phyloP scores from a whole-genome alignment of 2,329 filamentous ascomycete species.

The Colletotrichum sp. region DNA sequence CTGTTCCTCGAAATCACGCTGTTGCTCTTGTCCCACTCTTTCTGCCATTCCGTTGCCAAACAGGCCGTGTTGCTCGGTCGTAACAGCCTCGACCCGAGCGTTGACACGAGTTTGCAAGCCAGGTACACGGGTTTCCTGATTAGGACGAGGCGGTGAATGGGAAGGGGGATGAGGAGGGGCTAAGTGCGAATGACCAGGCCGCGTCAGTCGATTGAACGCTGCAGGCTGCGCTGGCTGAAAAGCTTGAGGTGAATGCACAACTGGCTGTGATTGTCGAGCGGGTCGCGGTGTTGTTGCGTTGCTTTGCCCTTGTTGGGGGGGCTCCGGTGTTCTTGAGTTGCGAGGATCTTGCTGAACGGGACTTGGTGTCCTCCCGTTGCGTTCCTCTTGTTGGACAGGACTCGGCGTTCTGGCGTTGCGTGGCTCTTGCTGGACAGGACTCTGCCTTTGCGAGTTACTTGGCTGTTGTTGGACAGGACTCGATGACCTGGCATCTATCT shows the following conservation, averaged over 20 bases:
- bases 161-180: neutral
- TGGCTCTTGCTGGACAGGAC: neutral
- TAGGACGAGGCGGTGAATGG: neutral
- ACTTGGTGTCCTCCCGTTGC: neutral
- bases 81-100: neutral
- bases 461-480: neutral
- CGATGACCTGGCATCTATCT: neutral
- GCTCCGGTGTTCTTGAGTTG: neutral
- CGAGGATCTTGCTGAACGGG: neutral
- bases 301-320: neutral
- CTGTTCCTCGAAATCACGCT: neutral
- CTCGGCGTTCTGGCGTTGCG: neutral
- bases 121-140: neutral
- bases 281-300: neutral
- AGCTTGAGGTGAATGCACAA: neutral
- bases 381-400: neutral
- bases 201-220: neutral
- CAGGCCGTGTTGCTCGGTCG: neutral
- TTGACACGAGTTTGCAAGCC: neutral
- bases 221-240: neutral
- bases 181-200: neutral
- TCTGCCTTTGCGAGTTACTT: neutral
- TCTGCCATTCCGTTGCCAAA: neutral
- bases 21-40: neutral
- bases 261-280: neutral